Percentiles rank a stretch among this genome's conserved stretches.
These are phyloP conservation scores for Heracleum sosnowskyi DNA, from an alignment of 129 eudicot species.

Conservation along the genomic window DNA sequence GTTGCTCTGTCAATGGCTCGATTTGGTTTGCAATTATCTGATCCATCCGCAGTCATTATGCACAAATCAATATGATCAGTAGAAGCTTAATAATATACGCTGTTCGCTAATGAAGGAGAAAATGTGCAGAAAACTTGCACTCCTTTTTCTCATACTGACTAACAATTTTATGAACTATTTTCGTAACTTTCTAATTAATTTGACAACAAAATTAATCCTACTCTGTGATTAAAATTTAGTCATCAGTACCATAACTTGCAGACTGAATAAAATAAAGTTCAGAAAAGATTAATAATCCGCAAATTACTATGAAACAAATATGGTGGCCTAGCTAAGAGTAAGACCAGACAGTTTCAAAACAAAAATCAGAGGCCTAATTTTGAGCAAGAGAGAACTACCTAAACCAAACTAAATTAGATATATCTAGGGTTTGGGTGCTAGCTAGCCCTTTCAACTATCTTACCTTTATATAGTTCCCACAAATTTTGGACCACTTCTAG, in stretches of 20 bases:
- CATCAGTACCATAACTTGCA: background rate
- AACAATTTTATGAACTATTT: too few species aligned
- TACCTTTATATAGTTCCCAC: background rate
- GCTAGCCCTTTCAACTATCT: background rate
- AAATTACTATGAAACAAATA: background rate
- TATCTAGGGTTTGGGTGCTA: slow-evolving; percentile 5
- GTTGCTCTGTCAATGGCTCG: slow-evolving; percentile 90
- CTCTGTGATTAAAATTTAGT: too few species aligned
- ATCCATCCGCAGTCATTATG: background rate
- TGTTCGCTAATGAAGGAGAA: too few species aligned
- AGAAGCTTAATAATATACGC: too few species aligned
- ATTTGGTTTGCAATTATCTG: slow-evolving; percentile 69
- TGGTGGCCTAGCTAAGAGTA: background rate
- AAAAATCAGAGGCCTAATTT: background rate
- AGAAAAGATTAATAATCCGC: background rate
- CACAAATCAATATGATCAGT: background rate
- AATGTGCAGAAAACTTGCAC: too few species aligned
- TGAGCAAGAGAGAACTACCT: background rate
- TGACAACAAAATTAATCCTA: too few species aligned
- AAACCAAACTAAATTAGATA: slow-evolving; percentile 2
- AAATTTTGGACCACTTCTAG: background rate
- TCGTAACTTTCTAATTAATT: too few species aligned
- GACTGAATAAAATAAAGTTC: background rate
- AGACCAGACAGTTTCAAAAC: background rate
- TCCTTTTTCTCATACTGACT: too few species aligned